These are phyloP conservation scores for Pseudogymnoascus sp. DNA, from an alignment of 2,329 filamentous ascomycete genomes.

Conservation along the genomic window DNA sequence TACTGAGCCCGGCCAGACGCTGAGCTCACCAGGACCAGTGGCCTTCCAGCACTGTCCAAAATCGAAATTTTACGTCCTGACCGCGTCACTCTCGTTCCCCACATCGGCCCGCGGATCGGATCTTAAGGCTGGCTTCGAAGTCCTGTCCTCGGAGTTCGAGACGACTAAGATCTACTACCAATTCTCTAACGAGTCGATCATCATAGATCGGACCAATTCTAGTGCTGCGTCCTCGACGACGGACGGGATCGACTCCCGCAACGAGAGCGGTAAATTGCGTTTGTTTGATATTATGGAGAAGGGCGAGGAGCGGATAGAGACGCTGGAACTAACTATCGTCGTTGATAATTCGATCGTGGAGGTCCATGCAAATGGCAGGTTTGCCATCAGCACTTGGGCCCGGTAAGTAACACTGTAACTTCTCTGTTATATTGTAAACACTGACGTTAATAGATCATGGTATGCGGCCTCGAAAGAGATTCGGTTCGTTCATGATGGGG, in stretches of 20 bases:
- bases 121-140: conserved; percentile 34
- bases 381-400: conserved; percentile 35
- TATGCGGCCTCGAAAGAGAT: conserved; percentile 29
- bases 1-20: background rate
- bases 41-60: conserved; percentile 18
- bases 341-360: conserved; percentile 33
- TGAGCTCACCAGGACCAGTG: background rate
- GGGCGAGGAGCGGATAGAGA: conserved; percentile 28
- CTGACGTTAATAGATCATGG: conserved; percentile 29
- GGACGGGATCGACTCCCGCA: conserved; percentile 29
- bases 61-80: conserved; percentile 34
- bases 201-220: conserved; percentile 33
- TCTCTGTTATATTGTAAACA: conserved; percentile 9
- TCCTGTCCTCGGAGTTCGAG: conserved; percentile 33
- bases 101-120: conserved; percentile 26
- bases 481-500: conserved; percentile 30
- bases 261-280: background rate
- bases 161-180: conserved; percentile 37
- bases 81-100: conserved; percentile 31
- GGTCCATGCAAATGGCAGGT: conserved; percentile 34
- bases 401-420: conserved; percentile 26
- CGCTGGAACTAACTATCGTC: conserved; percentile 32
- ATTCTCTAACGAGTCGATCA: conserved; percentile 35
- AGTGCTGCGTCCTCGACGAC: conserved; percentile 34
- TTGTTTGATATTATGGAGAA: conserved; percentile 25